Conservation (phyloP, 495 filamentous ascomycete species). For the Aspergillus heteromorphus region DNA sequence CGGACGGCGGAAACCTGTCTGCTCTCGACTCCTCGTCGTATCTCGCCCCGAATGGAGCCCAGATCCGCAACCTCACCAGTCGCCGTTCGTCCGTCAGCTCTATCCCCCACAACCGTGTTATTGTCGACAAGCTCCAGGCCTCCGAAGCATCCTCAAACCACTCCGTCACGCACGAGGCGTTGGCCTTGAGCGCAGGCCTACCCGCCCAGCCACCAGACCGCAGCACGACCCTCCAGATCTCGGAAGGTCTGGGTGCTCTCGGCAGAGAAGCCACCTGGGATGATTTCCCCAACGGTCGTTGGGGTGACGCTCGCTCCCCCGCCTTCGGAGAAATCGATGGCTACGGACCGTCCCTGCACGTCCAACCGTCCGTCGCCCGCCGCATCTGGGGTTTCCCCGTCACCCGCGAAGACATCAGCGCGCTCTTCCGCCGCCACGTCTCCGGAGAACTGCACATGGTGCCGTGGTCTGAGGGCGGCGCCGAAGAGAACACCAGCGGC, state of each 20-base stretch:
- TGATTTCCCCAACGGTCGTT: constrained; percentile 95
- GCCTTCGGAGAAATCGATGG: constrained; percentile 96
- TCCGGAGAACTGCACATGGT: constrained; percentile 66
- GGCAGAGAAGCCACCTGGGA: constrained; percentile 98
- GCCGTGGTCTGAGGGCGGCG: constrained; percentile 89
- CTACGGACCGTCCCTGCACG: constrained; percentile 85
- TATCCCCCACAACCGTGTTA: constrained; percentile 73
- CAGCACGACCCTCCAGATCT: constrained; percentile 83
- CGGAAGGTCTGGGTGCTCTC: constrained; percentile 83
- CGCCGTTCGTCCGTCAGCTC: constrained; percentile 51
- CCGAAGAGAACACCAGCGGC: constrained; percentile 41
- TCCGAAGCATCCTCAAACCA: constrained; percentile 31
- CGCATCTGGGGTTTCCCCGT: constrained; percentile 78
- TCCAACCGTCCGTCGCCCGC: constrained; percentile 69
- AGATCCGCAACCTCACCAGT: constrained; percentile 23
- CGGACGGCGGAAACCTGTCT: constrained; percentile 38
- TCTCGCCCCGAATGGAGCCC: constrained; percentile 33
- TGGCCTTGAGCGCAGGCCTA: constrained; percentile 38
- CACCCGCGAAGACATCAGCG: constrained; percentile 60
- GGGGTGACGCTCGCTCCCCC: constrained; percentile 84
- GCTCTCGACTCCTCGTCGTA: constrained; percentile 20
- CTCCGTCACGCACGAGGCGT: constrained; percentile 51
- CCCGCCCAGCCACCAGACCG: constrained; percentile 45
- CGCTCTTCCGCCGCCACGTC: constrained; percentile 75
- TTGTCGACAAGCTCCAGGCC: constrained; percentile 53